A percentile compares a stretch with the other conserved stretches of the same genome.
These are phyloP conservation scores for Alternaria brassicicola DNA, from an alignment of 2,329 filamentous ascomycete species.

Conservation along the genomic window DNA sequence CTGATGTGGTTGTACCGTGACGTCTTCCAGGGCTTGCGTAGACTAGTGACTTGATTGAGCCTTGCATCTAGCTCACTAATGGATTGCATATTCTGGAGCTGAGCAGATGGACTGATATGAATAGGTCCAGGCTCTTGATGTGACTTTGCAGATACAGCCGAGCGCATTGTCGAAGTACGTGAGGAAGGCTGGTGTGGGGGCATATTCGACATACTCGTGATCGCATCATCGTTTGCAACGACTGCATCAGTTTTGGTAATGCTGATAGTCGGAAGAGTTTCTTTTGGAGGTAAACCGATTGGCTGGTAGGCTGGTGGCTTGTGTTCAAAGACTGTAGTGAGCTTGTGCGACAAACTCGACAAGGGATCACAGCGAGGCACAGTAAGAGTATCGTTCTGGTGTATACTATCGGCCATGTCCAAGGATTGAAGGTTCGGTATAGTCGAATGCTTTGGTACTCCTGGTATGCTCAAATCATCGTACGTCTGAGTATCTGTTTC, in stretches of 20 bases:
- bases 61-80: slow-evolving; percentile 4
- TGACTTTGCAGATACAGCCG: slow-evolving; percentile 4
- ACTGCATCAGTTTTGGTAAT: background rate
- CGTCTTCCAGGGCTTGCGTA: background rate
- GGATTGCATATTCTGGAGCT: slow-evolving; percentile 17
- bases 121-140: slow-evolving; percentile 10
- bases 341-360: background rate
- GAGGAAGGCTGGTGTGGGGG: background rate
- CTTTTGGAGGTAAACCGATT: background rate
- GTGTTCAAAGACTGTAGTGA: background rate
- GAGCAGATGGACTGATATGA: slow-evolving; percentile 8
- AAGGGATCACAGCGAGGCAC: background rate
- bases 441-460: background rate
- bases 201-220: background rate
- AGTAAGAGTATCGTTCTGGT: background rate
- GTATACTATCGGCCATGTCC: background rate
- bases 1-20: background rate
- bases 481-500: background rate
- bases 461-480: background rate
- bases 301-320: background rate
- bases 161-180: slow-evolving; percentile 10
- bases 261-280: background rate
- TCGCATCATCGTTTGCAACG: background rate
- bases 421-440: background rate
- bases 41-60: background rate